These are phyloP conservation scores for Rutstroemia sp. DNA, from an alignment of 2,329 filamentous ascomycete species.

Conservation along the genomic window DNA sequence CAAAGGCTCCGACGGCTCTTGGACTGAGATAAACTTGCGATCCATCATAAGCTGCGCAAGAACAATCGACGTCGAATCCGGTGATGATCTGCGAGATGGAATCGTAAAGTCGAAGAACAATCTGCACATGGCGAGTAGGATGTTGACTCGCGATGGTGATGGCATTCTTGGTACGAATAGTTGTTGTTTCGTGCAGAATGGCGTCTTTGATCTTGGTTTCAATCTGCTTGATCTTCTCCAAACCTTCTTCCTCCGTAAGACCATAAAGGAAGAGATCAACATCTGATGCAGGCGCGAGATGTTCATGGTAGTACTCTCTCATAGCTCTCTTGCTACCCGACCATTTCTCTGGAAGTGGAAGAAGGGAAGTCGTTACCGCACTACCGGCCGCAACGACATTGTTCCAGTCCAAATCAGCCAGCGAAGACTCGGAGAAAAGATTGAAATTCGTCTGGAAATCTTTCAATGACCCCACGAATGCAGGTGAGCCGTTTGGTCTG, in stretches of 20 bases:
- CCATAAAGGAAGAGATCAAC: conserved; percentile 83
- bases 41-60: conserved; percentile 74
- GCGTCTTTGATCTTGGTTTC: conserved; percentile 68
- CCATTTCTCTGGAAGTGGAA: conserved; percentile 60
- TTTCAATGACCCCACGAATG: conserved; percentile 57
- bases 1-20: conserved; percentile 67
- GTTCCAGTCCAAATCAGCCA: conserved; percentile 71
- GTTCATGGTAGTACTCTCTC: conserved; percentile 73
- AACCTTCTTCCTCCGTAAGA: conserved; percentile 65
- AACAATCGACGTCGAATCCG: conserved; percentile 83
- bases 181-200: conserved; percentile 75
- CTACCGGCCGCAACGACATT: conserved; percentile 79
- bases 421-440: conserved; percentile 71
- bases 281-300: conserved; percentile 75
- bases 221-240: conserved; percentile 79
- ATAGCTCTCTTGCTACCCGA: conserved; percentile 54
- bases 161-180: conserved; percentile 78
- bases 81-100: conserved; percentile 78
- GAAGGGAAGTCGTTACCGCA: conserved; percentile 69
- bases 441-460: conserved; percentile 75
- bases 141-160: conserved; percentile 82
- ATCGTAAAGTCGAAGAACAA: conserved; percentile 80
- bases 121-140: conserved; percentile 74
- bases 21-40: conserved; percentile 73
- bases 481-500: conserved; percentile 53